phyloP scores from a whole-genome alignment of 768 basidiomycete species.

The Rhizopogon rudus region DNA sequence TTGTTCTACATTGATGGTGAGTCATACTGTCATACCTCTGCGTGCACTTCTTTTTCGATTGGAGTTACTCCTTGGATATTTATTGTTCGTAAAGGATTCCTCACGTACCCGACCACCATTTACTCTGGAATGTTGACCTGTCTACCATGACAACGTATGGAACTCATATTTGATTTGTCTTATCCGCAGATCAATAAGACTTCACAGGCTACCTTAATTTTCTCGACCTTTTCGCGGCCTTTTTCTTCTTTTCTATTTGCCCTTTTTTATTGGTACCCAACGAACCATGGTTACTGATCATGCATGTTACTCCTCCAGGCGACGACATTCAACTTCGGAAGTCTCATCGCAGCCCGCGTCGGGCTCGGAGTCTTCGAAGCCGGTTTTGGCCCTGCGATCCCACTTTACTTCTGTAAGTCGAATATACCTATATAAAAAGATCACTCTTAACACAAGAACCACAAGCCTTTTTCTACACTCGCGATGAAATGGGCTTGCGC shows the following conservation, averaged over 20 bases:
- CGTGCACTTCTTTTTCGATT: too few species aligned
- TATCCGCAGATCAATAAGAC: too few species aligned
- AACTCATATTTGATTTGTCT: too few species aligned
- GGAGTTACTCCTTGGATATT: not conserved
- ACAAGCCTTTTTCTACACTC: slow-evolving; percentile 77
- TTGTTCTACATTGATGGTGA: slow-evolving; percentile 68
- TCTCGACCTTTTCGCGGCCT: too few species aligned
- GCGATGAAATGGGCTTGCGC: slow-evolving; percentile 66
- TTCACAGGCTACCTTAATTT: too few species aligned
- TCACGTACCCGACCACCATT: not conserved
- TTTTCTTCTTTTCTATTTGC: not conserved
- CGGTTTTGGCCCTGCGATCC: slow-evolving; percentile 72
- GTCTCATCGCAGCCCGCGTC: slow-evolving; percentile 53
- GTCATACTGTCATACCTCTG: slow-evolving; percentile 3
- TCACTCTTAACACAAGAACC: not conserved
- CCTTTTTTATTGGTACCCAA: not conserved
- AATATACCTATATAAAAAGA: not conserved
- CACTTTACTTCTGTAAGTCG: slow-evolving; percentile 68
- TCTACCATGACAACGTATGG: too few species aligned
- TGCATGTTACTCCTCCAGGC: slow-evolving; percentile 36
- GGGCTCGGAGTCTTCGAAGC: slow-evolving; percentile 76
- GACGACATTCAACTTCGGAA: slow-evolving; percentile 53
- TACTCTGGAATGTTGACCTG: not conserved
- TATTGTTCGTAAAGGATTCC: not conserved
- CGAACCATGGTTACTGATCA: not conserved